Base-by-base conservation (phyloP, 257 asterid species). In the Przewalskia tangutica region DNA sequence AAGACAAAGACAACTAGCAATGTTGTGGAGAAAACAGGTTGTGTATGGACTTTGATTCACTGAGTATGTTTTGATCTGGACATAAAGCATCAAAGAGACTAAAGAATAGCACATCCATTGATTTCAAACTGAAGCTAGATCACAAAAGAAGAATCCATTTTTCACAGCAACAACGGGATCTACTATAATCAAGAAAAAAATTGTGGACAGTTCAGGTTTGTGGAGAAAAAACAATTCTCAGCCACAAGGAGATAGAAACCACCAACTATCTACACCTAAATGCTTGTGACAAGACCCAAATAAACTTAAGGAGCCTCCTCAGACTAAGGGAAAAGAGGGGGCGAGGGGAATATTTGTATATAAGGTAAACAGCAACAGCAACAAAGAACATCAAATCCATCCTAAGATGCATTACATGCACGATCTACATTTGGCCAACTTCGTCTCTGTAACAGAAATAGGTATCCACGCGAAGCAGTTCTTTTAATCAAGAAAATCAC, bases 251-350 rank as follows among this genome's bases (percentile, higher is more conserved):
- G 14, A 60, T 20, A 65, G 58, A 81, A 38, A 77, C 62, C 77
- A 86, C 18, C 80, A 64, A 70, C 68, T 86, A 84, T 84, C 84
- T 86, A 86, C 80, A 86, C 60, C 81, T 73, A 75, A 82, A 86
- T 65, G 80, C 79, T 64, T 64, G 23, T 63, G 81, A 86, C 65
- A 84, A 86, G 59, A 79, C 89, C 32, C 85, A 78, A 66, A 71
- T 64, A 50, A 86, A 84, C 82, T 53, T 68, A 23, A 64, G 56
- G 67, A 75, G 77, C 71, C 63, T 83, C 66, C 32, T 55, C 59
- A 81, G 64, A 68, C 42, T 77, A 77, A 78, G 23, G 40, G 8
- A 18, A 5, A 38, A 12, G n/a, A n/a, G n/a, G n/a, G n/a, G n/a
- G n/a, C n/a, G n/a, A n/a, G n/a, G n/a, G n/a, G n/a, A 76, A 34